Evolutionary conservation across 1,139 yeast genomes (phyloP).

Genomic region (Yamadazyma jaroonii): DNA sequence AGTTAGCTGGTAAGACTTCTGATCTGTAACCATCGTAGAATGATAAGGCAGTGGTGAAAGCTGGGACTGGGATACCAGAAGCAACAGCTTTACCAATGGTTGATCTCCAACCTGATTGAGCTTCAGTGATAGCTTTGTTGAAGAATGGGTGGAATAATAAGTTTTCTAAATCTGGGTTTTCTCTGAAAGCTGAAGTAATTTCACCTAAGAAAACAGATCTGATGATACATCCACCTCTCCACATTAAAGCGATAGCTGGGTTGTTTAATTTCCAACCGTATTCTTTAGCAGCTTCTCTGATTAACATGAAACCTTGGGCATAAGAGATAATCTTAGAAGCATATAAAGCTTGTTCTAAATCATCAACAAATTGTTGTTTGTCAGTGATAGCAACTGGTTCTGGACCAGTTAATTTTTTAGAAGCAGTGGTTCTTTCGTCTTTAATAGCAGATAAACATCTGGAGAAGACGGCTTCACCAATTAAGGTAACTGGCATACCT

Average conservation of each 20-base stretch:
- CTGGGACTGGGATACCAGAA: slow-evolving; percentile 95
- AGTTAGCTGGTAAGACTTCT: slow-evolving; percentile 92
- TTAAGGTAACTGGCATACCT: slow-evolving; percentile 97
- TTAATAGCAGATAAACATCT: slow-evolving; percentile 94
- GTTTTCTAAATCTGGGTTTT: slow-evolving; percentile 91
- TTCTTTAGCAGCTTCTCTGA: slow-evolving; percentile 96
- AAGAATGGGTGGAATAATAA: slow-evolving; percentile 95
- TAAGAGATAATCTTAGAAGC: slow-evolving; percentile 98
- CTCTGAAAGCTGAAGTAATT: slow-evolving; percentile 94
- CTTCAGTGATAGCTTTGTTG: slow-evolving; percentile 85
- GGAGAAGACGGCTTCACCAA: slow-evolving; percentile 98
- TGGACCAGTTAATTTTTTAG: slow-evolving; percentile 80
- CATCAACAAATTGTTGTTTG: slow-evolving; percentile 81
- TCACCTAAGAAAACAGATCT: slow-evolving; percentile 98
- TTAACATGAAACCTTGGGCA: slow-evolving; percentile 99
- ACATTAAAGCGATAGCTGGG: slow-evolving; percentile 98
- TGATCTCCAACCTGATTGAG: slow-evolving; percentile 95
- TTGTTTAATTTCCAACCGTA: slow-evolving; percentile 96
- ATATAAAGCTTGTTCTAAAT: slow-evolving; percentile 96
- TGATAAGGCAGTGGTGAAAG: slow-evolving; percentile 93
- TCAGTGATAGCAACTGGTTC: slow-evolving; percentile 57
- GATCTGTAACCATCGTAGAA: slow-evolving; percentile 99
- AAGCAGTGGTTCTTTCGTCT: slow-evolving; percentile 85
- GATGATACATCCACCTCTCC: slow-evolving; percentile 99
- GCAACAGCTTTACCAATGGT: slow-evolving; percentile 75